A percentile compares a stretch with the other conserved stretches of the same genome.
Conservation (phyloP, 2,329 filamentous ascomycete species). For the Chaetothyriales sp. region DNA sequence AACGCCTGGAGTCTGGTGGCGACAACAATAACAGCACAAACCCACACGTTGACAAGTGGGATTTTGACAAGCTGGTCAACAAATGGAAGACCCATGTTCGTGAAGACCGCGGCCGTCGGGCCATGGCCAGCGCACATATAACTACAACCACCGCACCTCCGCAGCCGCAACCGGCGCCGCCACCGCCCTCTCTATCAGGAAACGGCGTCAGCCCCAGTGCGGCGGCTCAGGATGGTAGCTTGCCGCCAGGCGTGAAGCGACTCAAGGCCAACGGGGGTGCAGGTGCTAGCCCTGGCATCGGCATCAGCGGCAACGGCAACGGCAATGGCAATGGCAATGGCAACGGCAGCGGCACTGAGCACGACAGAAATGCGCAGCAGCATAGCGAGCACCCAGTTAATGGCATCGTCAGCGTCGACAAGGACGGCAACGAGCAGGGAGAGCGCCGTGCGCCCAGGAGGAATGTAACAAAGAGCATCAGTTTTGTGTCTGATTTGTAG, state of each 20-base stretch:
- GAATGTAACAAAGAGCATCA: slow-evolving; percentile 11
- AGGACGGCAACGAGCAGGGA: not conserved
- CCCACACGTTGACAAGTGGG: slow-evolving; percentile 26
- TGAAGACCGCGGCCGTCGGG: slow-evolving; percentile 14
- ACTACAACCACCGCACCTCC: too few species aligned
- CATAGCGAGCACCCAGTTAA: not conserved
- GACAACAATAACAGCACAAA: slow-evolving; percentile 6
- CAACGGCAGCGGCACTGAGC: slow-evolving; percentile 6
- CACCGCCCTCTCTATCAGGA: not conserved
- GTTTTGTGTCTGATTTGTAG: slow-evolving; percentile 11
- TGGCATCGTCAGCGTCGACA: not conserved
- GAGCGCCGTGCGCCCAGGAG: slow-evolving; percentile 6
- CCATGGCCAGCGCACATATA: slow-evolving; percentile 1
- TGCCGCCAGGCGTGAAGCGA: slow-evolving; percentile 9
- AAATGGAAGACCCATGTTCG: slow-evolving; percentile 35
- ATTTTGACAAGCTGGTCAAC: slow-evolving; percentile 32
- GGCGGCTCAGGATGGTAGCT: slow-evolving; percentile 1
- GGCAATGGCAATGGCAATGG: too few species aligned
- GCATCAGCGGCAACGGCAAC: too few species aligned
- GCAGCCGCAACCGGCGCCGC: not conserved
- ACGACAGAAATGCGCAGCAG: not conserved
- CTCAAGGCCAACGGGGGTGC: slow-evolving; percentile 4
- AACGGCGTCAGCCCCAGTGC: not conserved
- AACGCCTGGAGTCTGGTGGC: not conserved
- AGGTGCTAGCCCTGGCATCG: too few species aligned